These are phyloP conservation scores for Turnera subulata DNA, from an alignment of 345 rosid genomes.

Conservation along the genomic window DNA sequence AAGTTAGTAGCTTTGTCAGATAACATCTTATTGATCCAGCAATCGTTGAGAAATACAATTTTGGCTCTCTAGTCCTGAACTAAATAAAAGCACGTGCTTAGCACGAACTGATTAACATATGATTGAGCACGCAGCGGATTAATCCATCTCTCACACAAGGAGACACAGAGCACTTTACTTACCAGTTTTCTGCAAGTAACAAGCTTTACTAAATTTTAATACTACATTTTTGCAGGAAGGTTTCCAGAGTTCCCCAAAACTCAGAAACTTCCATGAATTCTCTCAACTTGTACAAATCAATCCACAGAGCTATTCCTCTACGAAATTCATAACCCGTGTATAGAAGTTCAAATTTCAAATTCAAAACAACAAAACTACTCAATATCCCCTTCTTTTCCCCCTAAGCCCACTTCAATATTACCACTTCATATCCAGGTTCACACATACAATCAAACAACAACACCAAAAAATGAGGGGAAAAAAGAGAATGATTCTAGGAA, in stretches of 20 bases:
- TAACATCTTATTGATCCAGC: no score
- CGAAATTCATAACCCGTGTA: constrained; percentile 4
- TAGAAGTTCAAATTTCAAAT: not conserved
- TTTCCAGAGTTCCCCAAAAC: not conserved
- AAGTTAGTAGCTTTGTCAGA: no score
- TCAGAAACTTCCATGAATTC: not conserved
- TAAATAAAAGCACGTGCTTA: no score
- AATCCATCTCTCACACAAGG: no score
- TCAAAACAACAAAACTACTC: not conserved
- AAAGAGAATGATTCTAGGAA: not conserved
- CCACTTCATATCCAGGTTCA: not conserved
- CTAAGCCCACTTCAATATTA: not conserved
- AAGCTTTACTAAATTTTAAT: not conserved
- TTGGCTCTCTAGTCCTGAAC: no score
- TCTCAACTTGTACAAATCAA: not conserved
- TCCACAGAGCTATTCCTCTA: not conserved
- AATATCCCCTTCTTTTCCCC: no score
- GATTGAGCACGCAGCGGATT: no score
- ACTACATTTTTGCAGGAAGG: not conserved
- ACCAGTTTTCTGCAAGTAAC: not conserved
- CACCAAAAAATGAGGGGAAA: not conserved
- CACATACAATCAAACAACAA: not conserved
- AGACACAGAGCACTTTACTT: not conserved
- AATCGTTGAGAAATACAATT: no score
- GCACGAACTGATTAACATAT: no score